Evolutionary conservation across 805 yeast species (phyloP).

Genomic region (Metschnikowia peoriensis): DNA sequence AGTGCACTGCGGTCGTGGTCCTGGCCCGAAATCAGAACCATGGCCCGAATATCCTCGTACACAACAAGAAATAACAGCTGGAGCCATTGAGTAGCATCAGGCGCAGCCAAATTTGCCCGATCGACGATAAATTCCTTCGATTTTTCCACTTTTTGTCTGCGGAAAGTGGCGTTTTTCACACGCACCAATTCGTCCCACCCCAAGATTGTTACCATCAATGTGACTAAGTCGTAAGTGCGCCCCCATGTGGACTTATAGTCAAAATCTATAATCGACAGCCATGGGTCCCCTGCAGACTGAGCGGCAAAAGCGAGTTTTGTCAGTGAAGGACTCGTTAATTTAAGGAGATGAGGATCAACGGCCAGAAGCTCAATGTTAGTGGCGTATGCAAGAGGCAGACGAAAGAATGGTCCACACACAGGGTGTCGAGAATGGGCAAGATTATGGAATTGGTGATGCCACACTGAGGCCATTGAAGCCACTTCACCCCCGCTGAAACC

Average conservation of each 20-base stretch:
- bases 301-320: constrained; percentile 28
- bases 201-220: constrained; percentile 59
- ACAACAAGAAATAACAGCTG: constrained; percentile 70
- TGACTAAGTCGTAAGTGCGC: constrained; percentile 59
- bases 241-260: constrained; percentile 41
- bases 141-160: neutral
- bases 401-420: constrained; percentile 34
- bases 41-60: constrained; percentile 53
- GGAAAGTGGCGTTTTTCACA: constrained; percentile 67
- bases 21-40: constrained; percentile 25
- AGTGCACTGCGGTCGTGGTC: constrained; percentile 52
- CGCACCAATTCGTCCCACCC: constrained; percentile 83
- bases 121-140: constrained; percentile 19
- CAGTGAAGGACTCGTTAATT: constrained; percentile 28
- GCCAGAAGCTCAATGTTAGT: constrained; percentile 35
- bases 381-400: constrained; percentile 34
- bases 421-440: constrained; percentile 36
- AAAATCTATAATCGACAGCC: constrained; percentile 33
- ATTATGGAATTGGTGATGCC: constrained; percentile 32
- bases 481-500: constrained; percentile 8
- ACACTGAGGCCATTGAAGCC: constrained; percentile 32
- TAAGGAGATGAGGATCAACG: constrained; percentile 31
- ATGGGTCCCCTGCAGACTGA: constrained; percentile 28
- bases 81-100: constrained; percentile 71
- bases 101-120: constrained; percentile 19